Conservation (phyloP, 805 yeast species). For the Candida chauliodis region DNA sequence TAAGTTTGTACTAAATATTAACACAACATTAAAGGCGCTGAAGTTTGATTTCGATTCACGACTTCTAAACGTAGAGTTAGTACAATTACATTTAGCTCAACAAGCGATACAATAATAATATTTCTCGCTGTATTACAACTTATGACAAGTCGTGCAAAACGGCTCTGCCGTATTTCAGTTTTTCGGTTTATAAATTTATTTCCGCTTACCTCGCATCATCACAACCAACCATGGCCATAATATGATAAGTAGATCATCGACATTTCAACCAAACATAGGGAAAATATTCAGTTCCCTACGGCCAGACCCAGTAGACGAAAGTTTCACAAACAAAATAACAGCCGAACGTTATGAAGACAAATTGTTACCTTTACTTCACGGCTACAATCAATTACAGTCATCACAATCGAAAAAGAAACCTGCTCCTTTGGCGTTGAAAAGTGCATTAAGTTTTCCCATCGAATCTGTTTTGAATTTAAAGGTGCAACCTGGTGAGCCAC, state of each 20-base stretch:
- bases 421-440: slow-evolving; percentile 19
- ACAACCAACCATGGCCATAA: not conserved
- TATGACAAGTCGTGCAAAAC: too few species aligned
- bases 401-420: not conserved
- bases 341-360: slow-evolving; percentile 13
- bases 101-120: too few species aligned
- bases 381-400: slow-evolving; percentile 2
- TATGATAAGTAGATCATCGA: slow-evolving; percentile 1
- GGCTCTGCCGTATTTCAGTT: too few species aligned
- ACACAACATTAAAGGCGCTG: too few species aligned
- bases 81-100: too few species aligned
- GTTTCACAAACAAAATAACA: not conserved
- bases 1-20: too few species aligned
- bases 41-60: too few species aligned
- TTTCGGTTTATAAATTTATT: too few species aligned
- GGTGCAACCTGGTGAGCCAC: slow-evolving; percentile 35
- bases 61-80: too few species aligned
- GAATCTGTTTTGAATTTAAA: slow-evolving; percentile 25
- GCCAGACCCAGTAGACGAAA: slow-evolving; percentile 7
- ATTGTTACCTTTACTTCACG: slow-evolving; percentile 15
- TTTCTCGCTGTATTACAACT: too few species aligned
- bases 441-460: slow-evolving; percentile 31
- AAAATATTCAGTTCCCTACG: slow-evolving; percentile 5
- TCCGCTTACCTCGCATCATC: too few species aligned
- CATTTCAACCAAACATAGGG: slow-evolving; percentile 2